A percentile compares a stretch with the other conserved stretches of the same genome.
Evolutionary conservation across 2,329 filamentous ascomycete genomes (phyloP).

Genomic region (Cladosporium velox): DNA sequence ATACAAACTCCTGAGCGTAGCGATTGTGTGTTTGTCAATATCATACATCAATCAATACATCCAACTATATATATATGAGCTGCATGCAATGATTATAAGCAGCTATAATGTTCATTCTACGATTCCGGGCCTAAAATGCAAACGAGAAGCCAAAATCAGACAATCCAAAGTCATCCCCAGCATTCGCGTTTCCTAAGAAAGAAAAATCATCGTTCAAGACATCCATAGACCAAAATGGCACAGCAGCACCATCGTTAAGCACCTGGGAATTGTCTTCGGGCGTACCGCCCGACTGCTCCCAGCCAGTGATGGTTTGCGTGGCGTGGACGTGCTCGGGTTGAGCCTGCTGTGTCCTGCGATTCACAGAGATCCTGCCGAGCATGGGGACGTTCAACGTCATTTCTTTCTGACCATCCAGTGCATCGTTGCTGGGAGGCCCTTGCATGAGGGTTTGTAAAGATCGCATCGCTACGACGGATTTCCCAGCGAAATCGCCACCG

Average conservation of each 20-base stretch:
- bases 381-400: constrained; percentile 13
- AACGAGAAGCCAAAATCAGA: background rate
- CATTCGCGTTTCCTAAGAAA: background rate
- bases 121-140: background rate
- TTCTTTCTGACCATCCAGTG: background rate
- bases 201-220: constrained; percentile 14
- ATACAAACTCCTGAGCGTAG: background rate
- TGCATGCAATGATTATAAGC: too few species aligned
- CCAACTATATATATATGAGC: background rate
- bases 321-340: background rate
- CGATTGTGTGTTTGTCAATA: background rate
- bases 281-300: background rate
- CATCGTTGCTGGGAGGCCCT: background rate
- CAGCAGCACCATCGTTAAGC: background rate
- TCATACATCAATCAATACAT: background rate
- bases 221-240: constrained; percentile 18
- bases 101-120: too few species aligned
- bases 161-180: background rate
- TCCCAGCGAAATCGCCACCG: constrained; percentile 27
- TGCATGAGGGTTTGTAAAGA: constrained; percentile 26
- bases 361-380: constrained; percentile 14
- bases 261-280: background rate
- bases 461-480: constrained; percentile 27
- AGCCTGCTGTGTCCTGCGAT: background rate
- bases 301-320: constrained; percentile 6